Percentiles rank a stretch among this genome's conserved stretches.
phyloP scores from a whole-genome alignment of 768 basidiomycete genomes.

The Amanita phalloides region DNA sequence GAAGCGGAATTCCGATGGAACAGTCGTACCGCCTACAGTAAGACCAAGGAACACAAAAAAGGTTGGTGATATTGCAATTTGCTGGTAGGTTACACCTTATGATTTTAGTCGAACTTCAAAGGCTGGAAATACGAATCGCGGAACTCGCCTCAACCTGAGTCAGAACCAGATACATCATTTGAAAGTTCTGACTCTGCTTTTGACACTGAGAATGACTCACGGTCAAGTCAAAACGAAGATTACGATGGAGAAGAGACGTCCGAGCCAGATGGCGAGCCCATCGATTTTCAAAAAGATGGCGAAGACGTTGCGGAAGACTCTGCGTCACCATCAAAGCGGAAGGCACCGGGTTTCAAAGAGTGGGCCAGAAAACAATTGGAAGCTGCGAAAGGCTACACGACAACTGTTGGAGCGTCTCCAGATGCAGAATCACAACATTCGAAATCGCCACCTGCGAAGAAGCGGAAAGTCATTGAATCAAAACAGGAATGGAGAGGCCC shows the following conservation, averaged over 20 bases:
- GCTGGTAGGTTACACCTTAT: background rate
- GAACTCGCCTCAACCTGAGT: conserved; percentile 15
- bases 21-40: conserved; percentile 37
- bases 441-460: conserved; percentile 17
- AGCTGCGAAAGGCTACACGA: conserved; percentile 26
- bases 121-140: conserved; percentile 35
- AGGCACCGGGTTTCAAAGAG: conserved; percentile 61
- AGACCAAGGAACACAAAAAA: conserved; percentile 30
- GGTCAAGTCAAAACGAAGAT: conserved; percentile 14
- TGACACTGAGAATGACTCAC: conserved; percentile 27
- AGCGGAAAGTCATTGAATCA: conserved; percentile 30
- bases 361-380: conserved; percentile 82
- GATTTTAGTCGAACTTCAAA: conserved; percentile 25
- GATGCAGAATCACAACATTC: conserved; percentile 11
- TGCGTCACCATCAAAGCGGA: conserved; percentile 22
- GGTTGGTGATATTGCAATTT: conserved; percentile 11
- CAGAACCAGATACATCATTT: conserved; percentile 55
- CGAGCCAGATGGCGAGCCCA: background rate
- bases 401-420: conserved; percentile 5
- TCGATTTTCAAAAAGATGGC: conserved; percentile 10
- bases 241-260: conserved; percentile 12
- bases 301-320: conserved; percentile 8
- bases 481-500: conserved; percentile 57
- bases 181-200: conserved; percentile 75
- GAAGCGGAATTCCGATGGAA: conserved; percentile 56